These are phyloP conservation scores for Talaromyces sp. DNA, from an alignment of 2,329 filamentous ascomycete species.

Conservation along the genomic window DNA sequence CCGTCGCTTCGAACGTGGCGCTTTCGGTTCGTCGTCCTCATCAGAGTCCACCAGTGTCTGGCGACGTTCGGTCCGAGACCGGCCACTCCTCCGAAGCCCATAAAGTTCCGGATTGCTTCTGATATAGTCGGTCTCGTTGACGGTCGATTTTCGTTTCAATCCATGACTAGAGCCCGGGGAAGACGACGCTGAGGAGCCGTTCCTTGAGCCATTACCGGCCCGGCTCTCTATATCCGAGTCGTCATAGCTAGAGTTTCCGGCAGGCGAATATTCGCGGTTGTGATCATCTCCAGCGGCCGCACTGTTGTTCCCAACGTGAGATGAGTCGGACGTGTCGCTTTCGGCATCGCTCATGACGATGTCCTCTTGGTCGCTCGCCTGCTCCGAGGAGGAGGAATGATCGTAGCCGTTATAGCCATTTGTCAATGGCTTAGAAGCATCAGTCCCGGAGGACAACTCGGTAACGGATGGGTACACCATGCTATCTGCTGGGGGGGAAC, in stretches of 20 bases:
- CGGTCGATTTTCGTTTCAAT: constrained; percentile 67
- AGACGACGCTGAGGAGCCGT: constrained; percentile 50
- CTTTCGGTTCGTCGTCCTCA: constrained; percentile 70
- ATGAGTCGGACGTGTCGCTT: constrained; percentile 71
- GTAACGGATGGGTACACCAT: constrained; percentile 45
- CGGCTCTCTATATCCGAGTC: constrained; percentile 25
- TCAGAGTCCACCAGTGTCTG: constrained; percentile 53
- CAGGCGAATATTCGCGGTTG: constrained; percentile 39
- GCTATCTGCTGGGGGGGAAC: constrained; percentile 38
- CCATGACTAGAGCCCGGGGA: constrained; percentile 65
- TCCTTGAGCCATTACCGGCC: constrained; percentile 1
- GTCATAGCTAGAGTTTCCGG: constrained; percentile 35
- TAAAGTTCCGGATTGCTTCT: constrained; percentile 91
- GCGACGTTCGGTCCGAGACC: constrained; percentile 56
- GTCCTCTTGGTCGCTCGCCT: constrained; percentile 33
- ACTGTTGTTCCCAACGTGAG: constrained; percentile 46
- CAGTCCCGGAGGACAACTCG: constrained; percentile 29
- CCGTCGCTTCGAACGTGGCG: constrained; percentile 44
- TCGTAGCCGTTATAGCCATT: constrained; percentile 37
- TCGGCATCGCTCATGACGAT: constrained; percentile 57
- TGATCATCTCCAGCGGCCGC: constrained; percentile 48
- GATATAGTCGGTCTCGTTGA: constrained; percentile 78
- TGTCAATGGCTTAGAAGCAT: constrained; percentile 27
- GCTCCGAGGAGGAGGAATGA: constrained; percentile 26
- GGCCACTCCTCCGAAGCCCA: constrained; percentile 82